Conservation (phyloP, 2,329 filamentous ascomycete genomes). For the Fonsecaea monophora region DNA sequence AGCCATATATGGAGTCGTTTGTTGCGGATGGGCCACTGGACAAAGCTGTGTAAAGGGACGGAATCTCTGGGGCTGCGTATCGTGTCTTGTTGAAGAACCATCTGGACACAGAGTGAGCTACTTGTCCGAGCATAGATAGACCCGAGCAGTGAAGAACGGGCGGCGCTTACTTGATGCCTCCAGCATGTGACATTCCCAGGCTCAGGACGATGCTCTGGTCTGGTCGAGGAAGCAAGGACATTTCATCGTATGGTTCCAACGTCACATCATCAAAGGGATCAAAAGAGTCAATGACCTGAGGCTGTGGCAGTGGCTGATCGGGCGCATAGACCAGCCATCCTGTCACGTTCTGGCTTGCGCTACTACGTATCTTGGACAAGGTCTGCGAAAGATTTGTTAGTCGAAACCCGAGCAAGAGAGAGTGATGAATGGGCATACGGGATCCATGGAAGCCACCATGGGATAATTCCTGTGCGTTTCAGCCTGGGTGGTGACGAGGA, state of each 20-base stretch:
- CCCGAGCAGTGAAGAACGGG: background rate
- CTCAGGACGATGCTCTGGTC: constrained; percentile 69
- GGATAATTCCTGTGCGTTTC: constrained; percentile 66
- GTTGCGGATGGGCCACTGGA: constrained; percentile 51
- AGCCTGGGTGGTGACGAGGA: constrained; percentile 61
- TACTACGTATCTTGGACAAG: constrained; percentile 12
- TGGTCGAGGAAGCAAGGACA: constrained; percentile 63
- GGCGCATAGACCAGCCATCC: constrained; percentile 63
- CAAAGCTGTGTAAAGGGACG: constrained; percentile 42
- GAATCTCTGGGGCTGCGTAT: constrained; percentile 41
- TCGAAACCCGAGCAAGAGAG: background rate
- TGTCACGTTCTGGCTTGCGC: constrained; percentile 66
- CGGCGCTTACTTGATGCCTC: constrained; percentile 49
- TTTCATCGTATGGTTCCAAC: constrained; percentile 72
- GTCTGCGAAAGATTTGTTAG: constrained; percentile 8
- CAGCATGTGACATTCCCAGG: constrained; percentile 70
- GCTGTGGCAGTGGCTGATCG: constrained; percentile 52
- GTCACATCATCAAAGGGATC: constrained; percentile 74
- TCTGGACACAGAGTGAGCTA: constrained; percentile 46
- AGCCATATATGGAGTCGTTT: constrained; percentile 68
- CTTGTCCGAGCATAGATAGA: constrained; percentile 42
- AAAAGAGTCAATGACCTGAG: constrained; percentile 66
- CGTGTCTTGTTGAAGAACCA: constrained; percentile 42
- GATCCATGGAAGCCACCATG: constrained; percentile 56
- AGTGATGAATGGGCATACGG: background rate